Base-by-base conservation (phyloP, 2,329 filamentous ascomycete species). In the Metarhizium album region DNA sequence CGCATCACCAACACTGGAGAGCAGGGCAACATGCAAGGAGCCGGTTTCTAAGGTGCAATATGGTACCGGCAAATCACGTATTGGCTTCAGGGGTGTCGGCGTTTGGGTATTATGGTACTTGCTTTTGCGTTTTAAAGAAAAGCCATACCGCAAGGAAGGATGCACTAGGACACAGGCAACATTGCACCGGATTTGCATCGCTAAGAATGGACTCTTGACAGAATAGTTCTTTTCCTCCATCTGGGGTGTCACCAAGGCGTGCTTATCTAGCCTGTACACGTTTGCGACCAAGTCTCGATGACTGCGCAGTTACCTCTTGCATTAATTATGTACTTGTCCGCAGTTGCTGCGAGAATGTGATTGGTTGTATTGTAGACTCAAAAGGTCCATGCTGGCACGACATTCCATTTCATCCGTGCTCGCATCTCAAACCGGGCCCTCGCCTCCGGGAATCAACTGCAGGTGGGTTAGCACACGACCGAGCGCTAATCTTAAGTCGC, bases 381-480 rank as follows among this genome's bases (percentile, higher is more conserved):
- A 6, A n/a, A 9, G 16, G 5, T 20, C 18, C 2, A 20, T 40
- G 27, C 11, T n/a, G 6, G 20, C 18, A 40, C 20, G 9, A 11
- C 18, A 40, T 40, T 18, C 0, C 11, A 40, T 40, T 22, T 40
- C 37, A 11, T 5, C n/a, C 37, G 20, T 3, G 3, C 6, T 20
- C 4, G 33, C 1, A 20, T 14, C 29, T 52, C 50, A 54, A 46
- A 38, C 52, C 23, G 86, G 86, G 3, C 86, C 86, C 65, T 89
- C 86, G 47, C 86, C 86, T 59, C 86, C 86, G 3, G 86, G 86
- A 62, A 89, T 88, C 67, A 90, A 75, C 85, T 90, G n/a, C 4
- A 56, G 18, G 6, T 1, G 13, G 8, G 40, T 43, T 18, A 43
- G 40, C 40, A 23, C 2, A 24, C 4, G 37, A 1, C 18, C n/a